Conservation (phyloP, 768 basidiomycete species). For the Tricholoma terreum region DNA sequence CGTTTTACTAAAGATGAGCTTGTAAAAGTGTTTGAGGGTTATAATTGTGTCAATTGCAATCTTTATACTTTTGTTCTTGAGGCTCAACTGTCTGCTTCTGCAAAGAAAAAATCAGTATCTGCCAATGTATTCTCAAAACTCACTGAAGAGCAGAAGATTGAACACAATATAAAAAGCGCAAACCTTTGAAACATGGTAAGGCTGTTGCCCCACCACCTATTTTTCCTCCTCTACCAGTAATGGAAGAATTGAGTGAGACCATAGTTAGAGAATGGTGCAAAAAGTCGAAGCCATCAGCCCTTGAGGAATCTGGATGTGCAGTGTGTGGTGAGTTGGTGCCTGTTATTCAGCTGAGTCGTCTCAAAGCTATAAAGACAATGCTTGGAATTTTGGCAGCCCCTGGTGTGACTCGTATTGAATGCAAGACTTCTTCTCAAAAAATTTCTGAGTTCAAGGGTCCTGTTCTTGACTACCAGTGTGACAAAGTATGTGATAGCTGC, state of each 20-base stretch:
- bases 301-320: constrained; percentile 29
- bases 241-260: neutral
- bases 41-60: neutral
- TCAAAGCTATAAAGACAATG: constrained; percentile 3
- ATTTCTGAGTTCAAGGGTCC: constrained; percentile 8
- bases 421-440: neutral
- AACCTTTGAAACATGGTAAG: neutral
- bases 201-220: neutral
- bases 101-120: too few species aligned
- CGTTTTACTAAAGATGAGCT: neutral
- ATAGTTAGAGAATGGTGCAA: neutral
- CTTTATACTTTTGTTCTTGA: neutral
- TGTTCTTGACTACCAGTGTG: constrained; percentile 12
- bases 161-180: neutral
- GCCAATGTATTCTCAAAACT: neutral
- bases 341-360: neutral
- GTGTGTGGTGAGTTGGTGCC: constrained; percentile 23
- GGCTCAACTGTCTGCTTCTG: neutral
- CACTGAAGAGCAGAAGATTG: neutral
- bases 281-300: neutral
- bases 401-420: constrained; percentile 2
- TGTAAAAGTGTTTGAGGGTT: neutral
- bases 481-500: constrained; percentile 15
- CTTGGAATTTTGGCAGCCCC: constrained; percentile 1
- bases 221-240: neutral